A percentile compares a stretch with the other conserved stretches of the same genome.
Conservation (phyloP, 2,329 filamentous ascomycete species). For the Xylariaceae sp. region DNA sequence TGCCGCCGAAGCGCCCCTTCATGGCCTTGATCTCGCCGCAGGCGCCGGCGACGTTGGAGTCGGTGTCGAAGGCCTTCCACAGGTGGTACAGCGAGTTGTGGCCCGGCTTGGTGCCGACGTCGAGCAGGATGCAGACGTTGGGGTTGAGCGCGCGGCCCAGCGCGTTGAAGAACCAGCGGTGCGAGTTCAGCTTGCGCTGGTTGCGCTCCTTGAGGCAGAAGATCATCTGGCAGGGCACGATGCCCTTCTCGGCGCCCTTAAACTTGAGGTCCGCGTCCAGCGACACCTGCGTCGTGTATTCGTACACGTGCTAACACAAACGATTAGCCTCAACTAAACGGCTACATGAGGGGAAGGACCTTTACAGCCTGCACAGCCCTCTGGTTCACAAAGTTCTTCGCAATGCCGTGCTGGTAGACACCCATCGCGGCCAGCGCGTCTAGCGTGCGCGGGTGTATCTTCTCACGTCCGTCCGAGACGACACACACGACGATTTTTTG, state of each 20-base stretch:
- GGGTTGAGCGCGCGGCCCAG: conserved; percentile 89
- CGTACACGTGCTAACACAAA: conserved; percentile 66
- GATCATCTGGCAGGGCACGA: conserved; percentile 95
- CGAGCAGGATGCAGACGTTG: conserved; percentile 92
- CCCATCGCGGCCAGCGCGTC: conserved; percentile 95
- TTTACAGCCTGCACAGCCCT: conserved; percentile 87
- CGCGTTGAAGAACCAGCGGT: conserved; percentile 99
- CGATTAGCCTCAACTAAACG: neutral
- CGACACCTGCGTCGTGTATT: conserved; percentile 97
- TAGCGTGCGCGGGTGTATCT: conserved; percentile 86
- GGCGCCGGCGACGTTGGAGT: conserved; percentile 93
- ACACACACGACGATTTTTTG: conserved; percentile 99
- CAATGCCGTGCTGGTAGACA: conserved; percentile 96
- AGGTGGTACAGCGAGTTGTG: conserved; percentile 90
- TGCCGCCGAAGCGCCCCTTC: conserved; percentile 76
- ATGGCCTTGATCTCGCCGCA: conserved; percentile 99
- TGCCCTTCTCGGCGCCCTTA: conserved; percentile 98
- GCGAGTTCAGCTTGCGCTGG: conserved; percentile 93
- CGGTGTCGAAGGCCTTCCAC: conserved; percentile 97
- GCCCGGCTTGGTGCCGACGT: conserved; percentile 90
- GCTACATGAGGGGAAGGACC: too few species aligned
- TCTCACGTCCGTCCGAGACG: conserved; percentile 82
- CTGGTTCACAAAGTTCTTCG: conserved; percentile 96
- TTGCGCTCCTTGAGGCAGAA: conserved; percentile 99
- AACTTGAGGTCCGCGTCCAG: conserved; percentile 94